Evolutionary conservation across 2,329 filamentous ascomycete species (phyloP), one percentile per base, ranked within the genome.

Genomic region (Talaromyces islandicus): DNA sequence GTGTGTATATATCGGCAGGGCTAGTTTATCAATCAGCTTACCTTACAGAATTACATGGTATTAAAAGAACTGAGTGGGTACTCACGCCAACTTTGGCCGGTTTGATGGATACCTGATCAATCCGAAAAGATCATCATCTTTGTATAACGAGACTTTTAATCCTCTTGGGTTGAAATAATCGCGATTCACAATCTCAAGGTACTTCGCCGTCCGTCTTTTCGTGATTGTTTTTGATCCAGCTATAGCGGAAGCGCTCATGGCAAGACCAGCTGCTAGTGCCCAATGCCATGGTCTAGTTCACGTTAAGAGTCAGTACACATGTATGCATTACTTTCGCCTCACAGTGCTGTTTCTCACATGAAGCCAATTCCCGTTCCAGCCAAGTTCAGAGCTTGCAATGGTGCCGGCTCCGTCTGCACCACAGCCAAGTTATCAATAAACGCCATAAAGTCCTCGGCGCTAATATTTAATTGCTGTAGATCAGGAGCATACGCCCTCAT

Each of bases 131-230:
- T 48, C 54, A 27, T 48, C 35, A 30, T 56, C 27, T 19, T 56
- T 56, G 35, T 30, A 56, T 25, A 56, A 24, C 25, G 38, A 56
- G 2, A n/a, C 54, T 14, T 56, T 56, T 25, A 56, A 41, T 48
- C 54, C 54, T 19, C 54, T 56, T 30, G 54, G 54, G 12, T 56
- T 38, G 54, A 56, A 56, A 56, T 56, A 56, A 7, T 56, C 54
- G 38, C 54, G 54, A 29, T 56, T 56, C 5, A 48, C 54, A 7
- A 17, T 41, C 38, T 27, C 17, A 38, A 56, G 38, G 17, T 56
- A 56, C 17, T 25, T 38, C 14, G n/a, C 19, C 9, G 54, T 56
- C 21, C 54, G 38, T 14, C 21, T 46, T 21, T 25, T 56, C 7
- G 27, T 48, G 38, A 38, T 21, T 7, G 48, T 24, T 38, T 48